Base-by-base conservation (phyloP, 2,329 filamentous ascomycete genomes). In the Leptographium flavum region DNA sequence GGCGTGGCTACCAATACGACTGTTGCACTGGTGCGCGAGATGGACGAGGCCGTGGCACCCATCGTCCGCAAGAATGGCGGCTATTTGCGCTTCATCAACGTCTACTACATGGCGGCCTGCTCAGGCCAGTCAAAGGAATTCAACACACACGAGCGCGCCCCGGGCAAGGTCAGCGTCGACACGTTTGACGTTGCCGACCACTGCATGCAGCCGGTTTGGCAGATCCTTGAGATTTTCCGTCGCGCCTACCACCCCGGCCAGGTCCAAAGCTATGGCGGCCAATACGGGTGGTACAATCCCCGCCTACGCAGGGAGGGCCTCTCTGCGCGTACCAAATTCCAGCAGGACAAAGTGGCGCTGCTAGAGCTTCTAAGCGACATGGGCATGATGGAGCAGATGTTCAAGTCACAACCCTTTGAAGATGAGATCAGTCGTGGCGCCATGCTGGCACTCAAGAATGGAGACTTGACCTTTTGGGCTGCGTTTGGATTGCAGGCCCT, bases 401-500 rank as follows among this genome's bases (percentile, higher is more conserved):
- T 40, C 22, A 35, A 36, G 9, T 9, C 7, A 7, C 11, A 32
- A 3, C 37, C 31, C 11, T 45, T 17, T 30, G n/a, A 35, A 8
- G 43, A 45, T 22, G 43, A 28, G 9, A 13, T 45, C 17, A 36
- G 10, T n/a, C 30, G 37, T 9, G 43, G 37, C 3, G 30, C 40
- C 21, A 4, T 4, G 4, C 2, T 30, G 4, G 30, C 40, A 31
- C 13, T 40, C 7, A 64, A 59, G 5, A 64, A 59, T 0, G 39
- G 47, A 2, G 38, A 57, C 5, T 44, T 65, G 3, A 53, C 65
- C 0, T 58, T 67, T 33, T 60, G 56, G 47, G 53, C 62, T 9
- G 53, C 61, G 2, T 69, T 68, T 45, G 63, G 63, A 9, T 54
- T 58, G 5, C 64, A 69, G 39, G 46, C 65, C 11, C 63, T 62